Conservation (phyloP, 495 filamentous ascomycete genomes). For the Aspergillus egyptiacus region DNA sequence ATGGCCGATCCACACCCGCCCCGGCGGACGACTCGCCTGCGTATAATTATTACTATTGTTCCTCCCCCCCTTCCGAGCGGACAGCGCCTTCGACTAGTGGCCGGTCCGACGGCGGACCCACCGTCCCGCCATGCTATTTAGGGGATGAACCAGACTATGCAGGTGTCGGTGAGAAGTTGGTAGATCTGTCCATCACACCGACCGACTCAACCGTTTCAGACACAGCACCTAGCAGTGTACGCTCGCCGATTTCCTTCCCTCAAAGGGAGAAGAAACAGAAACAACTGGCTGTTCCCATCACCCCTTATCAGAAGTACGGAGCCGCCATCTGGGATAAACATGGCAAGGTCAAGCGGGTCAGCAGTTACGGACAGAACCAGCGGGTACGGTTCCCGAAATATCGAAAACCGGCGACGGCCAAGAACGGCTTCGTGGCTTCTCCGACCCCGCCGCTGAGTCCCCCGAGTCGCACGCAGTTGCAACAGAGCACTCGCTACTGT, state of each 20-base stretch:
- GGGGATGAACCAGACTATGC: not conserved
- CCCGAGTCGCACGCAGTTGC: conserved; percentile 20
- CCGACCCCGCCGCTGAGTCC: conserved; percentile 19
- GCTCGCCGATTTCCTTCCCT: conserved; percentile 2
- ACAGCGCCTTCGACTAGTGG: conserved; percentile 11
- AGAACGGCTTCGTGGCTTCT: conserved; percentile 9
- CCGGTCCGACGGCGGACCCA: conserved; percentile 12
- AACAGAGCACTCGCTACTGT: conserved; percentile 27
- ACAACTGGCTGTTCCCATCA: conserved; percentile 31
- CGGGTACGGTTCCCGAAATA: conserved; percentile 22
- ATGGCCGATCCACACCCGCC: conserved; percentile 20
- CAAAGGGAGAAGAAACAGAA: conserved; percentile 24
- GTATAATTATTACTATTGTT: not conserved
- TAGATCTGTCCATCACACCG: conserved; percentile 20
- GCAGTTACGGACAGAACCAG: conserved; percentile 19
- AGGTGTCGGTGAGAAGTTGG: conserved; percentile 19
- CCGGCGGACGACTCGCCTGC: conserved; percentile 9
- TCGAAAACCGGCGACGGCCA: conserved; percentile 8
- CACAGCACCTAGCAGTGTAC: not conserved
- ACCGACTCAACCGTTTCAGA: conserved; percentile 15
- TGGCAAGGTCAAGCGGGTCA: conserved; percentile 28
- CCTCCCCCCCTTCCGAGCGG: not conserved
- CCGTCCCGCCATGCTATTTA: conserved; percentile 16
- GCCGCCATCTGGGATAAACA: conserved; percentile 33
- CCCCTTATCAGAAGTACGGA: conserved; percentile 35